Percentiles rank a stretch among this genome's conserved stretches.
Conservation (phyloP, 176 grass and related monocot species). For the Musa troglodytarum region DNA sequence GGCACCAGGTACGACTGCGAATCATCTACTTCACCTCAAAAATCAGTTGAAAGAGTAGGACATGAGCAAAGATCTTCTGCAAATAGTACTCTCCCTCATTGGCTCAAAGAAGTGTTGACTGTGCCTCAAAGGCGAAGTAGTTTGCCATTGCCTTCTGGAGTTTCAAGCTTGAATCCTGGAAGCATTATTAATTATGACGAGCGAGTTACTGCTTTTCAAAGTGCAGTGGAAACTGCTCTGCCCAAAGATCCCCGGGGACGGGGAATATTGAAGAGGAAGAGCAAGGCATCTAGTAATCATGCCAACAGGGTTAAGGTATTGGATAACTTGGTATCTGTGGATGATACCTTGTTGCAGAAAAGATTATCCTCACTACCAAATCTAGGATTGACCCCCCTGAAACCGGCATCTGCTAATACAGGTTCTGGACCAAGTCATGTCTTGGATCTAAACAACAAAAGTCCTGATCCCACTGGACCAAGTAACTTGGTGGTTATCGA, state of each 20-base stretch:
- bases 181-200: slow-evolving; percentile 7
- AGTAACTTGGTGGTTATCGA: slow-evolving; percentile 24
- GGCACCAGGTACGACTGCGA: slow-evolving; percentile 36
- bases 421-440: slow-evolving; percentile 20
- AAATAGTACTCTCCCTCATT: slow-evolving; percentile 48
- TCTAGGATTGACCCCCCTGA: background rate
- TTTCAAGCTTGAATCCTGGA: background rate
- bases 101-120: slow-evolving; percentile 39
- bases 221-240: slow-evolving; percentile 22
- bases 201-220: slow-evolving; percentile 12
- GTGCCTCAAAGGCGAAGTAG: slow-evolving; percentile 11
- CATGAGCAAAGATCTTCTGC: slow-evolving; percentile 22
- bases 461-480: slow-evolving; percentile 14
- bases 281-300: slow-evolving; percentile 2
- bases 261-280: slow-evolving; percentile 35
- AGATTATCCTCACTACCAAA: background rate
- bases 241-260: slow-evolving; percentile 28
- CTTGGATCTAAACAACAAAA: slow-evolving; percentile 35
- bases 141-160: slow-evolving; percentile 13
- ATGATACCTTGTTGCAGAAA: background rate
- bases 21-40: slow-evolving; percentile 10
- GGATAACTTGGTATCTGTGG: background rate
- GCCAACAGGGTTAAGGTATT: background rate
- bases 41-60: slow-evolving; percentile 12
- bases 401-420: slow-evolving; percentile 23